Evolutionary conservation across 768 basidiomycete species (phyloP).

Genomic region (Leucocoprinus leucothites): DNA sequence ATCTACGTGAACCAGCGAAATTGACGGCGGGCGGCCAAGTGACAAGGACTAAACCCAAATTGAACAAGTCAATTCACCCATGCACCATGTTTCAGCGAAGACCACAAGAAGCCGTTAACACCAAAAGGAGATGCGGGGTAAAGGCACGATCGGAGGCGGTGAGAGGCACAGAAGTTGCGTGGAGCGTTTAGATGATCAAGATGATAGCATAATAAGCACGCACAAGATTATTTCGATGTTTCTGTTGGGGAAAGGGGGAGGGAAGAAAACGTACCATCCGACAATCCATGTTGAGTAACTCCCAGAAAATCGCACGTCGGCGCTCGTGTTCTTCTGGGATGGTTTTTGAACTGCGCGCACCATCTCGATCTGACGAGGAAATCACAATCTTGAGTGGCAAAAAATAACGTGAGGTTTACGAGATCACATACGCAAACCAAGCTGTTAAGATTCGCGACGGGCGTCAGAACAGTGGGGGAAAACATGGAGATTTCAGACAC

Average conservation of each 20-base stretch:
- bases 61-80: not conserved
- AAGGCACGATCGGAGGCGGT: not conserved
- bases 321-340: conserved; percentile 73
- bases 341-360: conserved; percentile 50
- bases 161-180: not conserved
- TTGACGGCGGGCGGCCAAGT: conserved; percentile 68
- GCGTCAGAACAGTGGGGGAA: not conserved
- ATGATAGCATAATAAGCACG: conserved; percentile 13
- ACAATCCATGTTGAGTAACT: conserved; percentile 68
- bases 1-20: conserved; percentile 64
- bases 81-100: not conserved
- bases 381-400: conserved; percentile 10
- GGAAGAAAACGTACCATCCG: conserved; percentile 42
- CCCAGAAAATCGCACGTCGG: conserved; percentile 71
- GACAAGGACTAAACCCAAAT: conserved; percentile 51
- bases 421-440: conserved; percentile 59
- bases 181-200: not conserved
- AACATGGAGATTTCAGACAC: conserved; percentile 21
- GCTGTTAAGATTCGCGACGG: conserved; percentile 30
- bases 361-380: conserved; percentile 56
- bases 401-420: conserved; percentile 14
- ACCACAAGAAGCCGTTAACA: not conserved
- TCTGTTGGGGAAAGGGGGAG: not conserved
- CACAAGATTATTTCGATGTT: conserved; percentile 1
- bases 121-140: not conserved